Percentiles rank a stretch among this genome's conserved stretches.
phyloP scores from a whole-genome alignment of 176 grass and related monocot species.

The Oryza longistaminata region DNA sequence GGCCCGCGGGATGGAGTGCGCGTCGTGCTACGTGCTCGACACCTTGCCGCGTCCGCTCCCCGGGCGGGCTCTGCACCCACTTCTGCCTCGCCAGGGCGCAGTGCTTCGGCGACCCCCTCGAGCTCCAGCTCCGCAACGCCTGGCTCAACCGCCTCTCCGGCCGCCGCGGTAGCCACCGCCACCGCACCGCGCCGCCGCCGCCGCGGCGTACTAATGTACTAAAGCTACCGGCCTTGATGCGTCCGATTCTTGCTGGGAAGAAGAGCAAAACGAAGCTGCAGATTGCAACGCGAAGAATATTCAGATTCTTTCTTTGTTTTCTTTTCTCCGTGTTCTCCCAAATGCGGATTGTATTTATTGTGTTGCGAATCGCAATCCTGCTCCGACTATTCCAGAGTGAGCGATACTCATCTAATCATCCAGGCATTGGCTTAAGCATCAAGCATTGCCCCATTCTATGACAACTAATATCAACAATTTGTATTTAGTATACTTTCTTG shows the following conservation, averaged over 20 bases:
- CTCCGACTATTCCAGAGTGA: constrained; percentile 34
- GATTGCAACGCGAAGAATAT: constrained; percentile 7
- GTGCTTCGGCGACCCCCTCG: constrained; percentile 78
- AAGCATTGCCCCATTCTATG: background rate
- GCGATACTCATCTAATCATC: constrained; percentile 23
- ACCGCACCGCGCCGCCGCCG: background rate
- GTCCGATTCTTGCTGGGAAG: constrained; percentile 6
- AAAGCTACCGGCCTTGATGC: background rate
- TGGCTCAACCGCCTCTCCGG: constrained; percentile 69
- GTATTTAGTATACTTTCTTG: background rate
- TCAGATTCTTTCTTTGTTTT: background rate
- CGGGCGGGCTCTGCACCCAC: constrained; percentile 79
- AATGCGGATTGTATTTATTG: constrained; percentile 35
- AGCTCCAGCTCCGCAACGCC: constrained; percentile 68
- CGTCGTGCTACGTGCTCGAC: constrained; percentile 65
- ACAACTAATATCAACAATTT: no score
- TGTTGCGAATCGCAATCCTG: constrained; percentile 17
- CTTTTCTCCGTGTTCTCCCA: background rate
- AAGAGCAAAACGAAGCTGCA: background rate
- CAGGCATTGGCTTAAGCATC: background rate
- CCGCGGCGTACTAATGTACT: background rate
- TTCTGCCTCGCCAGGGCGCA: constrained; percentile 79
- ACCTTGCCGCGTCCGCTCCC: constrained; percentile 74
- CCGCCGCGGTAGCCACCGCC: constrained; percentile 46
- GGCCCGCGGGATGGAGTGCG: constrained; percentile 56